These are phyloP conservation scores for Acanthamoeba rhysodes DNA, from an alignment of 208 protist genomes.

Conservation along the genomic window DNA sequence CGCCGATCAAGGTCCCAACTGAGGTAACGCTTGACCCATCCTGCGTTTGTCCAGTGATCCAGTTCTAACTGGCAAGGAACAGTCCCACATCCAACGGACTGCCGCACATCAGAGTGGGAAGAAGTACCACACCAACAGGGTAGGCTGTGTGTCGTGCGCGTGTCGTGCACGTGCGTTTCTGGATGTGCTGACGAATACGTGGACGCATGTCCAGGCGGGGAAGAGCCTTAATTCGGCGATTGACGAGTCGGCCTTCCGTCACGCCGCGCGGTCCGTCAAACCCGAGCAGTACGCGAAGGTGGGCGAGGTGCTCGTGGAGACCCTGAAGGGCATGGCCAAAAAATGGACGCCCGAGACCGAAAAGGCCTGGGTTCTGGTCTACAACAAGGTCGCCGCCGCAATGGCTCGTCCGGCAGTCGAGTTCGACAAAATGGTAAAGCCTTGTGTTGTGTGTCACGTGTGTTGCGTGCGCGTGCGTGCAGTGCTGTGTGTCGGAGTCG, in stretches of 20 bases:
- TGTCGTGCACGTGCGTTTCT: too few species aligned
- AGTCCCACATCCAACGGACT: neutral
- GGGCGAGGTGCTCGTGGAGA: constrained; percentile 1
- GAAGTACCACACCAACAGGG: neutral
- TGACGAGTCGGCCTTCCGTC: constrained; percentile 26
- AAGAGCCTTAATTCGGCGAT: neutral
- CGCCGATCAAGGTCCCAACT: too few species aligned
- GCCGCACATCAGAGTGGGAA: neutral
- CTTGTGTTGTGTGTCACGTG: neutral
- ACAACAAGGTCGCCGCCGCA: constrained; percentile 17
- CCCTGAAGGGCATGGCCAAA: neutral
- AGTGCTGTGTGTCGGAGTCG: neutral
- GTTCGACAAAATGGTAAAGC: constrained; percentile 3
- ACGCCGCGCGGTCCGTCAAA: neutral
- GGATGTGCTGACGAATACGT: too few species aligned
- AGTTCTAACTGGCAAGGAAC: too few species aligned
- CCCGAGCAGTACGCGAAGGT: constrained; percentile 13
- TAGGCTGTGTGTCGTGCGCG: neutral
- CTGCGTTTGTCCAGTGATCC: too few species aligned
- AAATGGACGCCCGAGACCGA: neutral
- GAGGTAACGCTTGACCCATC: too few species aligned
- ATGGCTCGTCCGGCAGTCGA: constrained; percentile 9
- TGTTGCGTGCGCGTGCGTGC: too few species aligned
- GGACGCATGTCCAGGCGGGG: neutral
- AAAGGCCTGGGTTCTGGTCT: constrained; percentile 7